Base-by-base conservation (phyloP, 768 basidiomycete species). In the Suillus lakei region DNA sequence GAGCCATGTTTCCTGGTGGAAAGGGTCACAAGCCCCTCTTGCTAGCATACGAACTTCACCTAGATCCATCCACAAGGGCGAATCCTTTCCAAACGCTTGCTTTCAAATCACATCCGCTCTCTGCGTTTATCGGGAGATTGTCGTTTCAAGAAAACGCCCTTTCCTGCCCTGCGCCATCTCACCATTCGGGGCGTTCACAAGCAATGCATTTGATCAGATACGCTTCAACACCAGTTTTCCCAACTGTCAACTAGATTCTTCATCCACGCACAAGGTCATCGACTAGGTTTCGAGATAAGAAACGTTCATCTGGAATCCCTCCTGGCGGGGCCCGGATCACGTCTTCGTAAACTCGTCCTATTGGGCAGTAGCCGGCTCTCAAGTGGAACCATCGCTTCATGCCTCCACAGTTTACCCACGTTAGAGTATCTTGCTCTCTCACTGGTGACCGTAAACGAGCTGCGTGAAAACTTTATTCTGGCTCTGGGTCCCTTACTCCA, bases 341-440 rank as follows among this genome's bases (percentile, higher is more conserved):
- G 54, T 26, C 70, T 82, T 60, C 72, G 72, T 38, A 76, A 69
- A 65, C 68, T 83, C 13, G 74, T 79, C 56, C 73, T 82, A 13
- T 73, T 82, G 13, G 76, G 72, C 12, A 78, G 80, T 65, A 75
- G 64, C 59, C 72, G 76, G 5, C 68, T 83, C 9, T 73, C 76
- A 9, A 77, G 73, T 30, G 54, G 68, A 15, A 68, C 61, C 10
- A 67, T 83, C 28, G 68, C 75, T 18, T 64, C 70, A 18, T 79
- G 75, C 55, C 62, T 82, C 8, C 66, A 66, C 34, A 64, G 59
- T 21, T 64, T 82, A 38, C 65, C 68, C 0, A 59, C 43, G 30
- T 70, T 82, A 28, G 74, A 78, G 61, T 78, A 79, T 61, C 72
- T 83, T 53, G 78, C 79, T 1, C 68, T 83, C 28, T 76, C 74